Evolutionary conservation across 208 protist genomes (phyloP).

Genomic region (Phytomonas sp.): DNA sequence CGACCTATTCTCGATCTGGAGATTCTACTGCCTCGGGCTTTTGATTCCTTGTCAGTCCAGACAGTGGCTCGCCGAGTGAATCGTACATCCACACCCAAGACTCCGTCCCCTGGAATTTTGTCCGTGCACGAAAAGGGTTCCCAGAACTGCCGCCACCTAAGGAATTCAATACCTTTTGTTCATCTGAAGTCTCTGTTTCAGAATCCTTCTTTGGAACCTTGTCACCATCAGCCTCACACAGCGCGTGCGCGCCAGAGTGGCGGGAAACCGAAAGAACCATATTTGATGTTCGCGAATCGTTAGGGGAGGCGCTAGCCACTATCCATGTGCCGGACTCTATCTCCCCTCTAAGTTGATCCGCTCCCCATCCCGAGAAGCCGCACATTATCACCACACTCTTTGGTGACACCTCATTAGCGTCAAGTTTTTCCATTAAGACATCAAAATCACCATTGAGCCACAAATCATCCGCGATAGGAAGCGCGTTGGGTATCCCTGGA

Average conservation of each 20-base stretch:
- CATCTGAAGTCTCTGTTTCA: not conserved
- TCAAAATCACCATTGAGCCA: conserved; percentile 77
- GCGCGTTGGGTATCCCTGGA: conserved; percentile 45
- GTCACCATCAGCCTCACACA: not conserved
- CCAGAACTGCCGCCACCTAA: not conserved
- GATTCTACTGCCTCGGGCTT: conserved; percentile 7
- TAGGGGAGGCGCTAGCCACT: conserved; percentile 23
- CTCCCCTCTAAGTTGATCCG: conserved; percentile 68
- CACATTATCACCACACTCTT: conserved; percentile 65
- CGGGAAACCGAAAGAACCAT: conserved; percentile 53
- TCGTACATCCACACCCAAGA: conserved; percentile 56
- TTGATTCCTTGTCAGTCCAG: conserved; percentile 36
- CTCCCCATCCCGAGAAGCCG: conserved; percentile 74
- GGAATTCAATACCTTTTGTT: not conserved
- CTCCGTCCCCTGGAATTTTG: conserved; percentile 15
- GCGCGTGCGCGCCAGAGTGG: conserved; percentile 12
- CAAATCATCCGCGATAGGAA: conserved; percentile 40
- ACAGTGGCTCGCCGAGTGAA: conserved; percentile 39
- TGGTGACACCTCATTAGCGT: conserved; percentile 18
- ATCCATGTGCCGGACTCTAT: conserved; percentile 62
- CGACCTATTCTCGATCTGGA: not conserved
- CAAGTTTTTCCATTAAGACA: conserved; percentile 43
- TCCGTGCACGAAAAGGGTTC: conserved; percentile 1
- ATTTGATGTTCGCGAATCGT: conserved; percentile 23
- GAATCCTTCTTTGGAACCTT: not conserved